Conservation (phyloP, 495 filamentous ascomycete genomes). For the Penicillium angulare region DNA sequence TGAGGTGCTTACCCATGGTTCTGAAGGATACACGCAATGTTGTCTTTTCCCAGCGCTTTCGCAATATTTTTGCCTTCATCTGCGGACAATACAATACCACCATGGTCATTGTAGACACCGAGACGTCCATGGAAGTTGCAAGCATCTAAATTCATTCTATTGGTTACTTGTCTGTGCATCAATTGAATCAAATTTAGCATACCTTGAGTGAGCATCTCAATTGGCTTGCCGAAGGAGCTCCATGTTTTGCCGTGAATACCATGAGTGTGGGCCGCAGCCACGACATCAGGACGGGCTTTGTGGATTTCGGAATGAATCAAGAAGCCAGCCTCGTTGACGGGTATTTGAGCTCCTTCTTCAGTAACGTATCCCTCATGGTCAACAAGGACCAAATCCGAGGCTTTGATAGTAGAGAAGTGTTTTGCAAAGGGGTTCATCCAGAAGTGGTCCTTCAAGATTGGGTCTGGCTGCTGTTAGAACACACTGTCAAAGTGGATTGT, state of each 20-base stretch:
- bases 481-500: too few relatives aligned
- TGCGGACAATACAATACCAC: conserved; percentile 56
- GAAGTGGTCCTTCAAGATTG: conserved; percentile 21
- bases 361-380: conserved; percentile 49
- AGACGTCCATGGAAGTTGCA: conserved; percentile 56
- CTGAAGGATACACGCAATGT: conserved; percentile 62
- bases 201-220: conserved; percentile 54
- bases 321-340: conserved; percentile 67
- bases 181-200: background rate
- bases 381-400: conserved; percentile 44
- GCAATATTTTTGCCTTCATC: conserved; percentile 63
- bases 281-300: conserved; percentile 49
- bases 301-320: conserved; percentile 61
- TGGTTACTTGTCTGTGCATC: background rate
- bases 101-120: conserved; percentile 52
- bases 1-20: conserved; percentile 55
- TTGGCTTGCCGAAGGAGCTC: conserved; percentile 44
- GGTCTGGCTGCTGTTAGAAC: conserved; percentile 15
- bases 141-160: conserved; percentile 40
- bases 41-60: conserved; percentile 56
- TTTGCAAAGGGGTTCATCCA: conserved; percentile 11
- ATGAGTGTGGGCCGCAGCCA: conserved; percentile 52
- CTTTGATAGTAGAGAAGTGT: conserved; percentile 5
- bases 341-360: conserved; percentile 50
- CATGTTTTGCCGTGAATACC: conserved; percentile 47